Evolutionary conservation across 2,329 filamentous ascomycete genomes (phyloP), one percentile per base, ranked within the genome.

Genomic region (Onygena corvina): DNA sequence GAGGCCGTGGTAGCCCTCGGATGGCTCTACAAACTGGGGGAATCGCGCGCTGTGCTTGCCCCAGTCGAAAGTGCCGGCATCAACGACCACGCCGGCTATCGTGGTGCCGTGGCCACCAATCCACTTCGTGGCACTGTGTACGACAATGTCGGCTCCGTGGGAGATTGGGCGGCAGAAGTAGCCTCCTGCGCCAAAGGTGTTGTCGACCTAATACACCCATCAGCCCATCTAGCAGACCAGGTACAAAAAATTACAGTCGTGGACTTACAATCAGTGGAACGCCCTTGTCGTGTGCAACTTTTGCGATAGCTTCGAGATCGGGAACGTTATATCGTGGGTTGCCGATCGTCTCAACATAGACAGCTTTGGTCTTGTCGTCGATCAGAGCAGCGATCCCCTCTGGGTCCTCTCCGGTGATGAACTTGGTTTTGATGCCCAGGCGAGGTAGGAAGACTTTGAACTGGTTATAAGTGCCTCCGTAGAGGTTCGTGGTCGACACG

Each of bases 381-480:
- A 95, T 95, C 49, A 81, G 80, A 42, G 80, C 79, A 31, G 78
- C 82, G 61, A 95, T 84, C 60, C 88, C 86, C 58, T 83, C 82
- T 11, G 85, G 72, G 51, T 80, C 80, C 67, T 94, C 88, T 38
- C 86, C 86, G 49, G 81, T 74, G 60, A 94, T 77, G 59, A 95
- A 95, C 71, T 89, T 94, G 61, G 87, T 92, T 35, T 74, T 73
- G 62, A 96, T 88, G 53, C 90, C 90, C 40, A 94, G 70, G n/a
- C 89, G 80, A 4, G 87, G 84, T 50, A 95, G 74, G 57, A 87
- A 77, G 40, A 95, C 88, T 71, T 95, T 95, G 71, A 95, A 80
- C 72, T 95, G 90, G 71, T 96, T 95, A 74, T 94, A 95, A 12
- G 90, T 95, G 64, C 89, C 89, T 56, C 89, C 89, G 69, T 95